Evolutionary conservation across 208 protist species (phyloP).

Genomic region (Crithidia acanthocephali): DNA sequence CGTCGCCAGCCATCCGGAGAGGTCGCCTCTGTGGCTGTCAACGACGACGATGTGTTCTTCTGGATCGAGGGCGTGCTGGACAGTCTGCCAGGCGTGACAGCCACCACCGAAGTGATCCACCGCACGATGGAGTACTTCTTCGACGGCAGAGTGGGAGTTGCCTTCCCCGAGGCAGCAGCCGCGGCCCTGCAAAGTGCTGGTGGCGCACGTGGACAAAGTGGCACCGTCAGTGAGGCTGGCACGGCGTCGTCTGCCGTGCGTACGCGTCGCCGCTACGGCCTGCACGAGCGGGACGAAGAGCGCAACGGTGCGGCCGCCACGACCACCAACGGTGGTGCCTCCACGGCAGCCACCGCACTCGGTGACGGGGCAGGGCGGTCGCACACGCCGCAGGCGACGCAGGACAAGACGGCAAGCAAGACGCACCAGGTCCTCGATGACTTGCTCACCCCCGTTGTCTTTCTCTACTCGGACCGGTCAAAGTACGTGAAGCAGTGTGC

Average conservation of each 20-base stretch:
- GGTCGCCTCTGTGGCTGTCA: constrained; percentile 29
- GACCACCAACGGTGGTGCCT: too few relatives aligned
- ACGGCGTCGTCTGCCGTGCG: not conserved
- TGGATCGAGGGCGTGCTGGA: constrained; percentile 54
- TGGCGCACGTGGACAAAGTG: not conserved
- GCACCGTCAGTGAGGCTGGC: not conserved
- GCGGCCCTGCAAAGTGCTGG: not conserved
- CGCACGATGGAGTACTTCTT: constrained; percentile 48
- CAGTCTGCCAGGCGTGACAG: constrained; percentile 44
- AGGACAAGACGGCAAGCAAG: constrained; percentile 6
- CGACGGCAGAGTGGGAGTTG: constrained; percentile 21
- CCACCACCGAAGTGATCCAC: constrained; percentile 32
- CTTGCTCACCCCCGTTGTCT: constrained; percentile 50
- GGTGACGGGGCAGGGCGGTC: not conserved
- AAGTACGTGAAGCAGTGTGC: constrained; percentile 34
- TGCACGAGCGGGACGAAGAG: not conserved
- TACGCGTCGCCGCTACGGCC: not conserved
- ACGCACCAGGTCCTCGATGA: constrained; percentile 25
- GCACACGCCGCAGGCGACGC: not conserved
- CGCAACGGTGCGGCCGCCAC: not conserved
- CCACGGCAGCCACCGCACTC: not conserved
- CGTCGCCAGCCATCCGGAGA: constrained; percentile 17
- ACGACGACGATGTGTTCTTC: constrained; percentile 28
- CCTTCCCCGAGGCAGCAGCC: constrained; percentile 19
- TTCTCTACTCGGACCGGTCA: constrained; percentile 46